Base-by-base conservation (phyloP, 768 basidiomycete species). In the Coprinopsis cinerea region DNA sequence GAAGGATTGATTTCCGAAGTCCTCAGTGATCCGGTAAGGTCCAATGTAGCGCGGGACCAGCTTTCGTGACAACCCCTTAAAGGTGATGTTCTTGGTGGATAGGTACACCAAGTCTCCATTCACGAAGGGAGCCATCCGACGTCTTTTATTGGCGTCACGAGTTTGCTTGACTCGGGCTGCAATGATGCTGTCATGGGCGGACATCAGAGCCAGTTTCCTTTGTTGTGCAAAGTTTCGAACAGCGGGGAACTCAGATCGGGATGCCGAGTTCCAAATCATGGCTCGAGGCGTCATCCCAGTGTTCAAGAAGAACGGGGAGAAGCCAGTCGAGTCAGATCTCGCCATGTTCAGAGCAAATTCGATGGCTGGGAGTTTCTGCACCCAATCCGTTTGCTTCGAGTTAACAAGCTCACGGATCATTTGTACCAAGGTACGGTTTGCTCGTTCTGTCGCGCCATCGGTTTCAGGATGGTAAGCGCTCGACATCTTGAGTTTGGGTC, bases 171-270 rank as follows among this genome's bases (percentile, higher is more conserved):
- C 54, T 46, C 67, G 60, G 0, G 69, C 60, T 1, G 54, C 41
- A 43, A 68, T 46, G 0, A 74, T 56, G 27, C 57, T 60, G 46
- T 72, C 69, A 46, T 68, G 67, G 0, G 70, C 70, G 15, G 57
- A 45, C 37, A 62, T 56, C 0, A 70, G 40, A 15, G 68, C 64
- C 2, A 40, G 13, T 44, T 60, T 62, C 10, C 53, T 30, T 18
- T 51, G 37, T n/a, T 17, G 18, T 2, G 60, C 60, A 43, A 62
- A 64, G 0, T 15, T 41, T 0, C 55, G 41, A 11, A 64, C 59
- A 0, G 48, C 53, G 3, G 63, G 60, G 35, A 49, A 64, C 20
- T 60, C 55, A 2, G 41, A 18, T 6, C 46, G 9, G 2, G n/a
- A 1, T 13, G 48, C 32, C 1, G 50, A 52, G 20, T 57, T 40